These are phyloP conservation scores for Mycena filopes DNA, from an alignment of 768 basidiomycete species.

Conservation along the genomic window DNA sequence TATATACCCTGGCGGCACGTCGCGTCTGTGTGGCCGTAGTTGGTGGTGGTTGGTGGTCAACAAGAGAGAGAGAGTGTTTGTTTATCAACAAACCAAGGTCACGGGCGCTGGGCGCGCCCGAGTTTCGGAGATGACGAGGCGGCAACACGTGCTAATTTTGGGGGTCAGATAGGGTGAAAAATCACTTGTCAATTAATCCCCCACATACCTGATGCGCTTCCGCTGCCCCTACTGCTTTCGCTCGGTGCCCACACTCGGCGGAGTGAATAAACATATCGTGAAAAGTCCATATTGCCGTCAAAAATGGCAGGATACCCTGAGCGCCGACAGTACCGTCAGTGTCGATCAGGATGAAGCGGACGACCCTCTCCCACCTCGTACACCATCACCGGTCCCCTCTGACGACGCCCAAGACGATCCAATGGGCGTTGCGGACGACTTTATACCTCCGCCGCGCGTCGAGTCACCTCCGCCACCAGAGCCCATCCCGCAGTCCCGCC, in stretches of 20 bases:
- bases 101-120: background rate
- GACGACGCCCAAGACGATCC: background rate
- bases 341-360: background rate
- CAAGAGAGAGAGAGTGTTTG: background rate
- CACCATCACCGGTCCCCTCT: background rate
- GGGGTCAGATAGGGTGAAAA: background rate
- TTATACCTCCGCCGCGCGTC: background rate
- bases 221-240: background rate
- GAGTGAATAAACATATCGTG: background rate
- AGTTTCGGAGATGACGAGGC: background rate
- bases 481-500: background rate
- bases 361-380: background rate
- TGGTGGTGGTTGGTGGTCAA: background rate
- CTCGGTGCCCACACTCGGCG: background rate
- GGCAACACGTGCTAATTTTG: constrained; percentile 7
- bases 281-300: background rate
- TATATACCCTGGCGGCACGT: background rate
- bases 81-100: background rate
- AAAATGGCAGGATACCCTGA: background rate
- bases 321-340: background rate
- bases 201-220: background rate
- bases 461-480: background rate
- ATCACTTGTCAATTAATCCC: background rate
- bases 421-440: background rate
- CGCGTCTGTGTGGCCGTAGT: background rate